Evolutionary conservation across 345 rosid genomes (phyloP), one percentile per base, ranked within the genome.

Genomic region (Gynandropsis gynandra): DNA sequence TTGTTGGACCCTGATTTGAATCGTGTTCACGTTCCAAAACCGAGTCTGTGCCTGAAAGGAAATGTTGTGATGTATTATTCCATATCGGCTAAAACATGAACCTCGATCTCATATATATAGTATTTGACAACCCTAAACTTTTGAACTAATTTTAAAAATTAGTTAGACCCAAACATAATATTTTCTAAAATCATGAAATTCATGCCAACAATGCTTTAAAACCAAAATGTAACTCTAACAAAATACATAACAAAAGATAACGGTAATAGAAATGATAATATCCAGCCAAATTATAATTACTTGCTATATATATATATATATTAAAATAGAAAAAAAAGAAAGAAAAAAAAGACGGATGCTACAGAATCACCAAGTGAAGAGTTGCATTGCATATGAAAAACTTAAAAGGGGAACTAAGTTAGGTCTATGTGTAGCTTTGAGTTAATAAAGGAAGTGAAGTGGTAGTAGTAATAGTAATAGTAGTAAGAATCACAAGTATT

Each of bases 401-500:
- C 29, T 24, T 2, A 24, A 24, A 24, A 24, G 4, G 2, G 29
- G 36, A 38, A 36, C 54, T 3, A 48, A 58, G 47, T 48, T 58
- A 31, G 29, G 49, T 40, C 33, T 38, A 27, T 48, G 10, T 47
- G 47, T 47, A 47, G 29, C 31, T 24, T 24, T 24, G 29, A 5
- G 2, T 24, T 58, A 38, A 38, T 41, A 39, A 47, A 48, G 40
- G 32, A 38, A 36, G 40, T 9, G 13, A n/a, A 36, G 3, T 9
- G 13, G 13, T 10, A 9, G 13, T 9, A 9, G 13, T 11, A 33
- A 33, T 7, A 33, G 9, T 11, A 33, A 33, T 7, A 33, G 10
- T 1, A 33, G 1, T 33, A 33, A 9, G 40, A 60, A 54, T 85
- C 76, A 87, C 71, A 90, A 72, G 78, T 87, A 90, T 38, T 87